phyloP scores from a whole-genome alignment of 140 eudicot species.

The Erigeron philadelphicus region DNA sequence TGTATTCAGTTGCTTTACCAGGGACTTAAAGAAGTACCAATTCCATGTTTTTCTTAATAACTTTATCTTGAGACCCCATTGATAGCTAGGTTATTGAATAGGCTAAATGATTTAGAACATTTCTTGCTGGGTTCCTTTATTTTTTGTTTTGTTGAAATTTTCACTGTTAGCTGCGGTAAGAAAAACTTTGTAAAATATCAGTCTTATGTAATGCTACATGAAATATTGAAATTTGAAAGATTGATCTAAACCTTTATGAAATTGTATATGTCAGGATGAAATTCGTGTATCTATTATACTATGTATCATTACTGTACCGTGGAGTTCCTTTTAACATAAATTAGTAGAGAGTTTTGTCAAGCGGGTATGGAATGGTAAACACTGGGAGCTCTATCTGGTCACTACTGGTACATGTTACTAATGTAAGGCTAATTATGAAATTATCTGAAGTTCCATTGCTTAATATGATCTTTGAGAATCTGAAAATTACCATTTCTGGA shows the following conservation, averaged over 20 bases:
- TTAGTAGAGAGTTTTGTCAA: neutral
- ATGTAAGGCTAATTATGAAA: too few species aligned
- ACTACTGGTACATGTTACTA: neutral
- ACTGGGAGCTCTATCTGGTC: neutral
- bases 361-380: neutral
- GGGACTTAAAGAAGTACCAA: neutral
- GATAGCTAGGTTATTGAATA: neutral
- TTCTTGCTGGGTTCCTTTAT: slow-evolving; percentile 13
- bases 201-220: slow-evolving; percentile 1
- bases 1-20: neutral
- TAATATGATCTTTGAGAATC: too few species aligned
- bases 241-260: too few species aligned
- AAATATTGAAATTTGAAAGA: neutral
- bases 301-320: neutral
- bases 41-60: neutral
- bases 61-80: neutral
- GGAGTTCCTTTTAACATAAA: neutral
- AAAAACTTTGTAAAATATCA: neutral
- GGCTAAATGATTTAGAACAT: slow-evolving; percentile 11
- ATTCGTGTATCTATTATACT: neutral
- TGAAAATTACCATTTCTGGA: too few species aligned
- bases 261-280: neutral
- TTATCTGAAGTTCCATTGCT: neutral
- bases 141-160: neutral
- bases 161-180: neutral